Evolutionary conservation across 257 asterid genomes (phyloP), one percentile per base, ranked within the genome.

Genomic region (Fraxinus quadrangulata): DNA sequence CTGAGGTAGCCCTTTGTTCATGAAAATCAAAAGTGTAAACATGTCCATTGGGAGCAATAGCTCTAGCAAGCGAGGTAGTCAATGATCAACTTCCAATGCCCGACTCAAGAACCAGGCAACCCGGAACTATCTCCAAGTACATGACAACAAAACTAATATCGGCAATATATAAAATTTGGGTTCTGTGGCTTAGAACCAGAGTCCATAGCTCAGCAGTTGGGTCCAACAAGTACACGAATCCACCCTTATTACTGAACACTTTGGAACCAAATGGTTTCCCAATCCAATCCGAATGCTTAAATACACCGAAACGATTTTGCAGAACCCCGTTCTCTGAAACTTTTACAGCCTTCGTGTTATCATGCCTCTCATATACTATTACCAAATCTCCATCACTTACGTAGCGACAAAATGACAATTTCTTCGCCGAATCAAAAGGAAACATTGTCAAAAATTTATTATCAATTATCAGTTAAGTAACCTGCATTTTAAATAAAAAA

Each of bases 191-290:
- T 71, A 96, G 81, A 69, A 96, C 97, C 73, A 93, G 83, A 31
- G 98, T 96, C 99, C 98, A 96, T 7, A 96, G 65, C 89, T 95
- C 99, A 1, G 98, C 92, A 8, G 98, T 96, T 19, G 99, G 97
- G 75, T 97, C 97, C 66, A 96, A 84, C 78, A 96, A 79, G 83
- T 92, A 92, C 21, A 92, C 84, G 70, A 88, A 96, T 70, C 95
- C 90, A 30, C 98, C 94, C 77, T 92, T 95, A 72, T 45, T 78
- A 84, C 97, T 95, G 80, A 89, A 87, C 61, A 84, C 96, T 83
- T 89, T 95, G 19, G 97, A 90, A 14, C 99, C 99, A 49, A 95
- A 93, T 6, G 91, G 85, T 79, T 88, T 95, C 2, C 99, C 99
- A 23, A 95, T 85, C 99, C 98, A 95, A 74, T 90, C 96, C 30